phyloP scores from a whole-genome alignment of 352 stramenopile species.

The Phytophthora constricta region DNA sequence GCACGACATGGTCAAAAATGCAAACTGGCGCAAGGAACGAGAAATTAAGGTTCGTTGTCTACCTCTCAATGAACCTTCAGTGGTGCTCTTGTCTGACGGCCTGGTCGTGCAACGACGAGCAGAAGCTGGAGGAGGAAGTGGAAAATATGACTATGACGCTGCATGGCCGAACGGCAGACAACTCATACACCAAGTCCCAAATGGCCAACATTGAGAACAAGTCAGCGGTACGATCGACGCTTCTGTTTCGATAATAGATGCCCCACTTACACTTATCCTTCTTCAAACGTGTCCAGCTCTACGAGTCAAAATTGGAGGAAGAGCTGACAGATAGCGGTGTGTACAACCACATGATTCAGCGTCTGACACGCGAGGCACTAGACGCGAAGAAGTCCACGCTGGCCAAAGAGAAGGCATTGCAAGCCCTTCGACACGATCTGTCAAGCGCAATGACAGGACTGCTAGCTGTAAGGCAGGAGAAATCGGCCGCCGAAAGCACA shows the following conservation, averaged over 20 bases:
- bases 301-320: constrained; percentile 81
- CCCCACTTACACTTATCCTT: too few relatives aligned
- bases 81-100: constrained; percentile 3
- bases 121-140: constrained; percentile 83
- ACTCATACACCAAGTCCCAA: constrained; percentile 62
- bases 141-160: constrained; percentile 76
- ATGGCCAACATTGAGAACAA: constrained; percentile 82
- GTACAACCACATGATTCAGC: constrained; percentile 88
- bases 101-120: not conserved
- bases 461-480: constrained; percentile 71
- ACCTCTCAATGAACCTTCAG: not conserved
- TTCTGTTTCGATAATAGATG: too few relatives aligned
- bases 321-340: constrained; percentile 72
- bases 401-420: constrained; percentile 67
- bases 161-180: constrained; percentile 65
- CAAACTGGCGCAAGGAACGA: constrained; percentile 71
- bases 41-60: constrained; percentile 60
- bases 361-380: constrained; percentile 64
- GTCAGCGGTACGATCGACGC: constrained; percentile 55
- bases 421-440: constrained; percentile 65
- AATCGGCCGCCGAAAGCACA: constrained; percentile 61
- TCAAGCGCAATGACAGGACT: constrained; percentile 55
- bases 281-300: too few relatives aligned
- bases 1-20: constrained; percentile 67
- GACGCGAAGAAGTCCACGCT: constrained; percentile 70